phyloP scores from a whole-genome alignment of 225 moss, liverwort and hornwort species.

The Neckera pumila region DNA sequence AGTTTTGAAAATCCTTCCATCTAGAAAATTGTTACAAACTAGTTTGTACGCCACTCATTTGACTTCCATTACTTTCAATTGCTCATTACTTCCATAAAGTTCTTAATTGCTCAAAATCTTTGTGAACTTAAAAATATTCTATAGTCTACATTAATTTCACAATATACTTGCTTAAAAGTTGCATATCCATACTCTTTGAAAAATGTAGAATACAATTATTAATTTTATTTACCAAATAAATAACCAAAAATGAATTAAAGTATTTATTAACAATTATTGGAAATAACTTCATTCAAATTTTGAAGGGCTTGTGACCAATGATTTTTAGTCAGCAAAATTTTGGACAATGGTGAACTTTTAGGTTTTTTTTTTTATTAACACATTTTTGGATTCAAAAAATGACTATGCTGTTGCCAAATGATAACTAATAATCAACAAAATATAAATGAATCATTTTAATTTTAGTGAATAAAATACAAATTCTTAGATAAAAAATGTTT shows the following conservation, averaged over 20 bases:
- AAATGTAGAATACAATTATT: neutral
- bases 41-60: neutral
- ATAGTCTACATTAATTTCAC: fast-evolving
- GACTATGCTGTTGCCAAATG: neutral
- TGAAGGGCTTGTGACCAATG: neutral
- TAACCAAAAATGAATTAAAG: neutral
- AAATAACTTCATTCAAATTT: neutral
- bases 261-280: neutral
- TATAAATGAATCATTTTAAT: neutral
- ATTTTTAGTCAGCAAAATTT: neutral
- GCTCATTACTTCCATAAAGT: too few relatives aligned
- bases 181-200: neutral
- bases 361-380: fast-evolving
- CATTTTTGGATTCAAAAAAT: neutral
- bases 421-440: neutral
- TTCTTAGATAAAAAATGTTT: neutral
- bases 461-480: neutral
- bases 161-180: neutral
- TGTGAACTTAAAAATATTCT: neutral
- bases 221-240: neutral
- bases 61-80: neutral
- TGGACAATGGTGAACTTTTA: fast-evolving
- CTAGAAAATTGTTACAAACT: neutral
- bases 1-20: neutral
- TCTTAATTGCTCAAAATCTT: neutral